phyloP scores from a whole-genome alignment of 352 stramenopile genomes.

The Saprolegnia parasitica region DNA sequence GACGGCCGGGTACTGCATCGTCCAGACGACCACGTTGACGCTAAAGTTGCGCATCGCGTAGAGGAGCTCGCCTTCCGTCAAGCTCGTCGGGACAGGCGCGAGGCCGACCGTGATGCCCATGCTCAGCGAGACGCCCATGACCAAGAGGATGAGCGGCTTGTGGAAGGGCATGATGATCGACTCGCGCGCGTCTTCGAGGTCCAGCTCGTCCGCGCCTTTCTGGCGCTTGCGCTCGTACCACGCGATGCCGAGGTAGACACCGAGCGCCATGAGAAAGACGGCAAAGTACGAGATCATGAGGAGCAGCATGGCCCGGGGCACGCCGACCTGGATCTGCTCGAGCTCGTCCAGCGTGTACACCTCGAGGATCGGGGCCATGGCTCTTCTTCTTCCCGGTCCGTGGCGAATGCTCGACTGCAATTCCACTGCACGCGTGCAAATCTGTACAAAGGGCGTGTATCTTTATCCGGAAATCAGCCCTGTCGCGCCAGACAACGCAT shows the following conservation, averaged over 20 bases:
- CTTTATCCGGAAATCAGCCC: no score
- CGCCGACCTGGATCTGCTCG: not conserved
- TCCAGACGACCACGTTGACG: conserved; percentile 4
- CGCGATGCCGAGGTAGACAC: not conserved
- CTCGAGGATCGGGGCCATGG: not conserved
- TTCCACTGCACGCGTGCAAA: no score
- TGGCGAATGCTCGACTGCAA: no score
- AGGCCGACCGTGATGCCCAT: not conserved
- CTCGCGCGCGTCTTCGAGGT: not conserved
- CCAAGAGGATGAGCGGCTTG: not conserved
- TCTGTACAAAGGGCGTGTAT: no score
- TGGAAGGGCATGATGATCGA: not conserved
- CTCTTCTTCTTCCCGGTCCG: no score
- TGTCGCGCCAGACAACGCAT: no score
- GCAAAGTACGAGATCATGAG: not conserved
- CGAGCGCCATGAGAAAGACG: not conserved
- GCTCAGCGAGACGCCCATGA: not conserved
- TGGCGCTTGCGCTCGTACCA: conserved; percentile 2
- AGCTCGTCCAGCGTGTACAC: conserved; percentile 7
- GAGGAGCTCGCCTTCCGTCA: conserved; percentile 5
- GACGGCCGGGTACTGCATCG: conserved; percentile 2
- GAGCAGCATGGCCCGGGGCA: not conserved
- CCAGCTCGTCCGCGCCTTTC: not conserved
- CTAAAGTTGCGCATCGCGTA: not conserved
- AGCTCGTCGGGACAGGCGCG: not conserved